Percentiles rank a stretch among this genome's conserved stretches.
These are phyloP conservation scores for Hyaloscypha hepaticicola DNA, from an alignment of 495 filamentous ascomycete genomes.

Conservation along the genomic window DNA sequence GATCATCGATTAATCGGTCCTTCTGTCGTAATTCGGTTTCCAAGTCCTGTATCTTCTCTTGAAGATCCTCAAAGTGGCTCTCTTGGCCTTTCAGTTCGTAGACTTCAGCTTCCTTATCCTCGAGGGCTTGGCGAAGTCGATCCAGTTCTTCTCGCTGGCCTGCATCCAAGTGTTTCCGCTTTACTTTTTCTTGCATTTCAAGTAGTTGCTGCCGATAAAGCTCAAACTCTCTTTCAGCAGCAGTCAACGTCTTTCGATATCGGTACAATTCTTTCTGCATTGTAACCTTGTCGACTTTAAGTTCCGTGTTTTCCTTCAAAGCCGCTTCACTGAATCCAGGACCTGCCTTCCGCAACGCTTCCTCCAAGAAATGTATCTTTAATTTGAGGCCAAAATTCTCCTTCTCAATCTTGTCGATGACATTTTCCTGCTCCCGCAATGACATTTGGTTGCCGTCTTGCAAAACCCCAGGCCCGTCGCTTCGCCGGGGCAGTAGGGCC, in stretches of 20 bases:
- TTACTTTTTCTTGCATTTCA: constrained; percentile 75
- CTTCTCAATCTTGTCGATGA: constrained; percentile 94
- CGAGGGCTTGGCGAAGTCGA: constrained; percentile 48
- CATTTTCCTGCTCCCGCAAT: constrained; percentile 89
- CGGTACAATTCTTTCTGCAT: constrained; percentile 82
- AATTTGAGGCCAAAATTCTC: constrained; percentile 79
- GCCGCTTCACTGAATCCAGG: constrained; percentile 84
- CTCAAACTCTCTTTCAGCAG: constrained; percentile 79
- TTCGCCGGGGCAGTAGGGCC: constrained; percentile 59
- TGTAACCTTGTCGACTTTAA: constrained; percentile 86
- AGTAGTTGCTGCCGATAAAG: constrained; percentile 72
- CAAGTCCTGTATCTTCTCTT: constrained; percentile 66
- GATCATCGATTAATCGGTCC: constrained; percentile 61
- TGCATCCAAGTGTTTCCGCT: constrained; percentile 68
- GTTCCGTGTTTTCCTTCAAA: constrained; percentile 89
- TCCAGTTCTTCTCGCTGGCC: constrained; percentile 59
- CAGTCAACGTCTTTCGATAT: constrained; percentile 74
- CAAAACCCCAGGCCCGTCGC: constrained; percentile 58
- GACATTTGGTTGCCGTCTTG: constrained; percentile 85
- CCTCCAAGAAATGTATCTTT: constrained; percentile 78
- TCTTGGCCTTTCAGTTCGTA: constrained; percentile 47
- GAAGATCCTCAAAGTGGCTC: constrained; percentile 60
- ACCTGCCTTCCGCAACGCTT: constrained; percentile 77
- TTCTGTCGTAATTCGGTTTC: constrained; percentile 65
- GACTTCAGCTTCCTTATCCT: constrained; percentile 49